These are phyloP conservation scores for Lizanozyma gosingica DNA, from an alignment of 1,139 yeast genomes.

Conservation along the genomic window DNA sequence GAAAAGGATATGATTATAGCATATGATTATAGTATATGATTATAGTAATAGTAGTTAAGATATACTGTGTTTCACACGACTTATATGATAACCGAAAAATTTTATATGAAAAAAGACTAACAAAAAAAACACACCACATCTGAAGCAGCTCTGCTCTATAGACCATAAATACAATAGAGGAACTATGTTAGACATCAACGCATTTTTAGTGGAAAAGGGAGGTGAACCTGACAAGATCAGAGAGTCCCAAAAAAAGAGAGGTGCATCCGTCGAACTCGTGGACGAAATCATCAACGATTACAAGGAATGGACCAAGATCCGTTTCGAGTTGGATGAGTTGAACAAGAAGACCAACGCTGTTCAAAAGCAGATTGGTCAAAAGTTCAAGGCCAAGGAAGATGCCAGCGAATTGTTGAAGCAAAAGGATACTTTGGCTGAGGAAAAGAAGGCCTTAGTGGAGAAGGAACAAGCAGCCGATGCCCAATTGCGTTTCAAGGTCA, in stretches of 20 bases:
- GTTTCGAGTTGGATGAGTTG: constrained; percentile 84
- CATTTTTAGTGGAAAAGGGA: constrained; percentile 91
- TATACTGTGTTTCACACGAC: too few relatives aligned
- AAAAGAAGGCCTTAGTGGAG: constrained; percentile 58
- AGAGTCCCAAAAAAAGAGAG: constrained; percentile 88
- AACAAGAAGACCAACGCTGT: constrained; percentile 81
- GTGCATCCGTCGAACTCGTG: constrained; percentile 86
- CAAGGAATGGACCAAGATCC: constrained; percentile 85
- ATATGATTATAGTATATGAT: too few relatives aligned
- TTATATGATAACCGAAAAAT: too few relatives aligned
- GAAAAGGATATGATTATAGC: too few relatives aligned
- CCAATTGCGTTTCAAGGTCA: constrained; percentile 68
- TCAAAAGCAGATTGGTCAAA: constrained; percentile 88
- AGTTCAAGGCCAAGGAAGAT: constrained; percentile 92
- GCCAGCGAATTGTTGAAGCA: constrained; percentile 73
- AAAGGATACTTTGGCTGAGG: constrained; percentile 64
- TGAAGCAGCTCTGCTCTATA: too few relatives aligned
- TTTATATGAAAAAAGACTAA: too few relatives aligned
- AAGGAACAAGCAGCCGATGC: constrained; percentile 75
- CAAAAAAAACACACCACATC: too few relatives aligned
- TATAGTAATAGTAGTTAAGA: too few relatives aligned
- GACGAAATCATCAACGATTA: constrained; percentile 90
- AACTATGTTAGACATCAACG: constrained; percentile 79
- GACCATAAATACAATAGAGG: too few relatives aligned
- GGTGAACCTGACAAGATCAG: constrained; percentile 88